phyloP scores from a whole-genome alignment of 2,329 filamentous ascomycete genomes.

The Ilyonectria destructans region DNA sequence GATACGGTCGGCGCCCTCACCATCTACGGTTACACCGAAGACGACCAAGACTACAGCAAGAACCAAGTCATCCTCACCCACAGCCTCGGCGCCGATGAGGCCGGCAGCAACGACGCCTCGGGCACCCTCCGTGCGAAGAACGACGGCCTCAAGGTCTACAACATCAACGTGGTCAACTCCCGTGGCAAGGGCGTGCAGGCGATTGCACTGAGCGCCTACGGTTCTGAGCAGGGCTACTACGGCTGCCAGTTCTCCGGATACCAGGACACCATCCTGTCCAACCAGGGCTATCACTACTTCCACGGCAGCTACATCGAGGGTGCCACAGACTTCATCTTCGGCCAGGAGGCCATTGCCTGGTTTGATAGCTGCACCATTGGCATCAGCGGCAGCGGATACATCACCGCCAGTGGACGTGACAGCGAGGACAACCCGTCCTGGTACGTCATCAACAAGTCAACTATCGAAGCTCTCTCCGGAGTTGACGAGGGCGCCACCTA shows the following conservation, averaged over 20 bases:
- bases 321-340: slow-evolving; percentile 61
- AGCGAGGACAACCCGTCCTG: slow-evolving; percentile 55
- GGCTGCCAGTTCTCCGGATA: slow-evolving; percentile 63
- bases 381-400: slow-evolving; percentile 54
- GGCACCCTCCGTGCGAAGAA: slow-evolving; percentile 62
- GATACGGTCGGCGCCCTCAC: slow-evolving; percentile 65
- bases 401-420: slow-evolving; percentile 61
- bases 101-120: slow-evolving; percentile 68
- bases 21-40: slow-evolving; percentile 73
- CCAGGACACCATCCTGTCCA: slow-evolving; percentile 66
- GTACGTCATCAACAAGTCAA: slow-evolving; percentile 63
- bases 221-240: slow-evolving; percentile 60
- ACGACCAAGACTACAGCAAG: slow-evolving; percentile 65
- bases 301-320: slow-evolving; percentile 61
- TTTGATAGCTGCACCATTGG: slow-evolving; percentile 60
- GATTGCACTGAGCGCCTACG: slow-evolving; percentile 58
- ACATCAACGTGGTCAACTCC: slow-evolving; percentile 68
- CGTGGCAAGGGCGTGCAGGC: slow-evolving; percentile 64
- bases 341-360: slow-evolving; percentile 59
- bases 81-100: slow-evolving; percentile 55
- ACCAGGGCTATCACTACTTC: slow-evolving; percentile 65
- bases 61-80: slow-evolving; percentile 72
- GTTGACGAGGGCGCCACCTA: slow-evolving; percentile 55
- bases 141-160: slow-evolving; percentile 72
- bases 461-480: slow-evolving; percentile 49